Evolutionary conservation across 129 eudicot genomes (phyloP).

Genomic region (Chrysanthemum seticuspe): DNA sequence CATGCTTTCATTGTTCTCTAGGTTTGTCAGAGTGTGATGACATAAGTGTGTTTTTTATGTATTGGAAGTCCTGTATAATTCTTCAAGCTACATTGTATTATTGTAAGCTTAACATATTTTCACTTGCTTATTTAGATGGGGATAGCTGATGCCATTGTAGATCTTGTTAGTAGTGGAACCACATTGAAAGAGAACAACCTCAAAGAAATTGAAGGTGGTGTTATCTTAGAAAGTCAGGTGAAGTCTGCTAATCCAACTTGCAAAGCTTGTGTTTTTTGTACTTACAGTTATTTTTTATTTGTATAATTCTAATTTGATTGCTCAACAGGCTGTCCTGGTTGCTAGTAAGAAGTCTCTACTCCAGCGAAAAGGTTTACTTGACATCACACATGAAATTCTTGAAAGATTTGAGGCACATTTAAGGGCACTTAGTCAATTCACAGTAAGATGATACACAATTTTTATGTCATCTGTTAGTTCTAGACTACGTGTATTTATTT

Average conservation of each 20-base stretch:
- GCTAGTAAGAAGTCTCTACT: conserved; percentile 87
- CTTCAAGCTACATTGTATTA: not conserved
- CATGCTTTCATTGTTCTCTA: not conserved
- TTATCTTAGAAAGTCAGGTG: conserved; percentile 90
- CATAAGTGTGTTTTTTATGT: not conserved
- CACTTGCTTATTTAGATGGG: conserved; percentile 64
- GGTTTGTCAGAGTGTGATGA: not conserved
- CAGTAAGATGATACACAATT: conserved; percentile 43
- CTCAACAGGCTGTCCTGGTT: conserved; percentile 83
- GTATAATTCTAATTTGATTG: not conserved
- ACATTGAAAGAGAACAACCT: conserved; percentile 89
- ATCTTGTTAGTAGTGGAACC: conserved; percentile 97
- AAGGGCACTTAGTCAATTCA: conserved; percentile 79
- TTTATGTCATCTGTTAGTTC: not conserved
- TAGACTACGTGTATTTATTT: not conserved
- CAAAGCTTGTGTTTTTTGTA: not conserved
- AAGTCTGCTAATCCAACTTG: conserved; percentile 8
- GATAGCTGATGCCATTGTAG: conserved; percentile 97
- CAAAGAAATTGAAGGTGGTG: conserved; percentile 94
- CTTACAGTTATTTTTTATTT: not conserved
- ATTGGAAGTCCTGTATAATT: too few species aligned
- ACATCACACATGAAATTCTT: conserved; percentile 77
- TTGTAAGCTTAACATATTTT: conserved; percentile 8
- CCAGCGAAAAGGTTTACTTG: conserved; percentile 70
- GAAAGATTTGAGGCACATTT: conserved; percentile 98